A percentile compares a stretch with the other conserved stretches of the same genome.
Conservation (phyloP, 2,329 filamentous ascomycete genomes). For the Rachicladosporium sp. region DNA sequence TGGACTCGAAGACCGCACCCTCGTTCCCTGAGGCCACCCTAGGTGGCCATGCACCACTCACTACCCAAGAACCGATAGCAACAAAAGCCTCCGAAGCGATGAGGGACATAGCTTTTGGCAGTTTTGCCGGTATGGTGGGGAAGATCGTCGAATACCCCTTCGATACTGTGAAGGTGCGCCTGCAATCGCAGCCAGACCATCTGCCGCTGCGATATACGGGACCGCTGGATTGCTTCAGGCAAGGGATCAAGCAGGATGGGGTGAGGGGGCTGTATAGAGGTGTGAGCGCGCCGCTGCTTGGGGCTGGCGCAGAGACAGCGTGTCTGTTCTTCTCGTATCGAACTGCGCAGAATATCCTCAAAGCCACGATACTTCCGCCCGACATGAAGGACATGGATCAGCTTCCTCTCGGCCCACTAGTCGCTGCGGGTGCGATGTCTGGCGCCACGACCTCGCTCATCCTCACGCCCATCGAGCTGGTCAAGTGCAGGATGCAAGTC, state of each 20-base stretch:
- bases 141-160: conserved; percentile 99
- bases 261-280: conserved; percentile 75
- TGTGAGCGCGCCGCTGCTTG: conserved; percentile 79
- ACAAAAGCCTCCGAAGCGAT: conserved; percentile 52
- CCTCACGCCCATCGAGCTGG: conserved; percentile 87
- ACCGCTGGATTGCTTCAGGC: conserved; percentile 83
- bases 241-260: conserved; percentile 72
- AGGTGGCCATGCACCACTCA: neutral
- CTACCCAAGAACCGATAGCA: conserved; percentile 4
- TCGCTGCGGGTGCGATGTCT: conserved; percentile 71
- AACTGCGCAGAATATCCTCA: conserved; percentile 43
- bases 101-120: conserved; percentile 82
- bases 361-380: neutral
- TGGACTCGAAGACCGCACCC: conserved; percentile 10
- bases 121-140: conserved; percentile 76
- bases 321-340: conserved; percentile 88
- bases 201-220: conserved; percentile 72
- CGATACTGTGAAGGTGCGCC: conserved; percentile 92
- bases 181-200: conserved; percentile 87
- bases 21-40: conserved; percentile 5
- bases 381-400: conserved; percentile 26
- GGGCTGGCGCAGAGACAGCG: conserved; percentile 84
- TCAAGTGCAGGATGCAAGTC: conserved; percentile 98
- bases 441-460: conserved; percentile 83
- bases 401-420: conserved; percentile 62